These are phyloP conservation scores for Vanderwaltozyma verrucispora DNA, from an alignment of 805 yeast species.

Conservation along the genomic window DNA sequence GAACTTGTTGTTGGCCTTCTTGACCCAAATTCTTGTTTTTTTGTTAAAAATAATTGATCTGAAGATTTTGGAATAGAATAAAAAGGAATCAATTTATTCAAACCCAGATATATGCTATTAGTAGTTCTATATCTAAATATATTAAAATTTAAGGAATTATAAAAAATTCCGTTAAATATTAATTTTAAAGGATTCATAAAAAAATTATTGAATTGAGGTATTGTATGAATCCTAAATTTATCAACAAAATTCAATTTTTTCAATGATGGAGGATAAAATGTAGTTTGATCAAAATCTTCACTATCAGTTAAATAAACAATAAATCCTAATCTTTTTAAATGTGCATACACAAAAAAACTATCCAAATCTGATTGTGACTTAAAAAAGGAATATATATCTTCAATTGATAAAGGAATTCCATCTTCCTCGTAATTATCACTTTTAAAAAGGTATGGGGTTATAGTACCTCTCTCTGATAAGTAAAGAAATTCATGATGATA, in stretches of 20 bases:
- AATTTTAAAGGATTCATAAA: background rate
- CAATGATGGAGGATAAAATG: constrained; percentile 12
- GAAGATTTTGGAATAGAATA: constrained; percentile 8
- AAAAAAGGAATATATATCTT: constrained; percentile 50
- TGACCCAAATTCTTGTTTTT: no score
- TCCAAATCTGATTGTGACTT: constrained; percentile 35
- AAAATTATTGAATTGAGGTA: background rate
- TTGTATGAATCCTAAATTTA: background rate
- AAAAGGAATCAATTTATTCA: constrained; percentile 23
- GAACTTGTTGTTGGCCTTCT: no score
- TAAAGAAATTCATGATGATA: constrained; percentile 63
- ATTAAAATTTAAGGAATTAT: constrained; percentile 12
- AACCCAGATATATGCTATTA: constrained; percentile 24
- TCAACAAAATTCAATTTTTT: no score
- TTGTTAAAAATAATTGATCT: constrained; percentile 2
- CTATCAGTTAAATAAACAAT: constrained; percentile 35
- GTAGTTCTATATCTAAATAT: constrained; percentile 15
- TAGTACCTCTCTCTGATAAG: constrained; percentile 69
- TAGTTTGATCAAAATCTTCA: constrained; percentile 1
- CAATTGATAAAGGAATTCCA: constrained; percentile 41
- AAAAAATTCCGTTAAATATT: constrained; percentile 14
- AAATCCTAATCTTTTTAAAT: constrained; percentile 71
- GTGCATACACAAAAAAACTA: constrained; percentile 56
- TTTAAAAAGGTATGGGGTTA: constrained; percentile 31
- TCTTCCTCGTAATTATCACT: constrained; percentile 6